Evolutionary conservation across 495 filamentous ascomycete species (phyloP), one percentile per base, ranked within the genome.

Genomic region (Viridothelium virens): DNA sequence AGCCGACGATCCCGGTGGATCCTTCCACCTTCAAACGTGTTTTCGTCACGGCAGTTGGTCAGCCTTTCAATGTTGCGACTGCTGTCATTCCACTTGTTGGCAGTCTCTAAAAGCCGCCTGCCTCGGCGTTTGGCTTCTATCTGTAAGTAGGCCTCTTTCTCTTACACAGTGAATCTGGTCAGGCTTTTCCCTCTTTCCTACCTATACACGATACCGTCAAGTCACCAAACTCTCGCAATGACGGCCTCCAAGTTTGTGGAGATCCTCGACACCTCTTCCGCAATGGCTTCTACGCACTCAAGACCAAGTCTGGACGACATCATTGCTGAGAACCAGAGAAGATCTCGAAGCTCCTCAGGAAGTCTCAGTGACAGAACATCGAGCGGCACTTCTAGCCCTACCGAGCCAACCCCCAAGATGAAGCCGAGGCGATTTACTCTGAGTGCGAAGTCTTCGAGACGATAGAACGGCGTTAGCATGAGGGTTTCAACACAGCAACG

Each of bases 301-400:
- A 74, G 74, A 50, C 70, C 74, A 47, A 73, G 66, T 38, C 66
- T 77, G 0, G 72, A 77, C 56, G 73, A 77, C 56, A 71, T 77
- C 33, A 69, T 77, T 2, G 71, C 66, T 6, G 73, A 75, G 48
- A 73, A 69, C 33, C 65, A 70, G 14, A 70, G 70, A 38, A 64
- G 71, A 4, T 74, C 73, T 33, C 61, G 70, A n/a, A 72, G 70
- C 4, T 62, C 65, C 37, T 46, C 62, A n/a, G 31, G n/a, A 14
- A 63, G 62, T 33, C 11, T 36, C 38, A 59, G 62, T 50, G 33
- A 34, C 1, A 18, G 10, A 12, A 31, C 65, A 14, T 39, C 65
- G 25, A 64, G 62, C 65, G 64, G 46, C 39, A 38, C 56, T 1
- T 12, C 9, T 61, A 66, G 63, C 44, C 53, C 65, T 4, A 48